A percentile compares a stretch with the other conserved stretches of the same genome.
These are phyloP conservation scores for Vaccinium darrowii DNA, from an alignment of 148 eudicot species.

Conservation along the genomic window DNA sequence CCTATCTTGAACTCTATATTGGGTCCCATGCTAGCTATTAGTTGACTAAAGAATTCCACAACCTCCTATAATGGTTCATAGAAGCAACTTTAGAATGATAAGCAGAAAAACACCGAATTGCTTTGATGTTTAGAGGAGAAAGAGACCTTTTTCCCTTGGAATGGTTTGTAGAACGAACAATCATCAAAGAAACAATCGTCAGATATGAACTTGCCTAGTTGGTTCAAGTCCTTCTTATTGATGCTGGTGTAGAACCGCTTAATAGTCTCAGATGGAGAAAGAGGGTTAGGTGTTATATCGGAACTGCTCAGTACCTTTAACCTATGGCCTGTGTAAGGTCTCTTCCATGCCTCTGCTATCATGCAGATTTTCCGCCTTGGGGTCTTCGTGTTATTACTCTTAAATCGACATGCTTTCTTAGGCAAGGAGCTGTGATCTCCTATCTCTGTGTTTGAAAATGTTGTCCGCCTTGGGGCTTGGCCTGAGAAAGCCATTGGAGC, in stretches of 20 bases:
- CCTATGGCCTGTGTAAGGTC: background rate
- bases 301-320: constrained; percentile 15
- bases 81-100: background rate
- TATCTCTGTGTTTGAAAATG: constrained; percentile 7
- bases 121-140: background rate
- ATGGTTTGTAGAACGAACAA: constrained; percentile 46
- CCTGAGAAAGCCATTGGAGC: constrained; percentile 7
- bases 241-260: constrained; percentile 54
- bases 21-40: constrained; percentile 58
- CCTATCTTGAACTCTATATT: constrained; percentile 54
- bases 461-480: background rate
- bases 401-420: background rate
- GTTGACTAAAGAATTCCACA: constrained; percentile 41
- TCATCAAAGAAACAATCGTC: constrained; percentile 62
- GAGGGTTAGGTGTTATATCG: background rate
- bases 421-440: constrained; percentile 2
- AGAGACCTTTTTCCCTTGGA: constrained; percentile 65
- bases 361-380: background rate
- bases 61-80: constrained; percentile 49
- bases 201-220: constrained; percentile 40
- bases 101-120: background rate
- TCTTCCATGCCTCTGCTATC: background rate
- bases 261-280: constrained; percentile 43
- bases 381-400: background rate
- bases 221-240: constrained; percentile 44